These are phyloP conservation scores for Boletus coccyginus DNA, from an alignment of 768 basidiomycete genomes.

Conservation along the genomic window DNA sequence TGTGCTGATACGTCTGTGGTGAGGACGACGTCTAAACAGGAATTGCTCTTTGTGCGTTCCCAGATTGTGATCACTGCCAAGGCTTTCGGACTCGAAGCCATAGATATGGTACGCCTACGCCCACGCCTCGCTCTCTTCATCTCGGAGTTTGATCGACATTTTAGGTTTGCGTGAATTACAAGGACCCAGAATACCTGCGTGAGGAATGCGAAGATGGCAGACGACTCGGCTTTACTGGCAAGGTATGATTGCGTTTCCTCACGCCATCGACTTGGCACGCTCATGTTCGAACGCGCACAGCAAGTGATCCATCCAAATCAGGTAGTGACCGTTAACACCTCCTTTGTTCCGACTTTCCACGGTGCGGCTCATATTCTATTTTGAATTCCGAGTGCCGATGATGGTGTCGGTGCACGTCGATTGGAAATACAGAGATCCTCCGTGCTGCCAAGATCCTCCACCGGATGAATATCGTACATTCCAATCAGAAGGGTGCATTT, in stretches of 20 bases:
- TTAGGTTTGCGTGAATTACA: slow-evolving; percentile 88
- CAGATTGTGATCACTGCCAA: slow-evolving; percentile 79
- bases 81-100: slow-evolving; percentile 78
- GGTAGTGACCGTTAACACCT: slow-evolving; percentile 69
- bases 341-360: slow-evolving; percentile 71
- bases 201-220: slow-evolving; percentile 81
- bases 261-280: neutral
- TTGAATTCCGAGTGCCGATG: neutral
- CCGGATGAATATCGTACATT: slow-evolving; percentile 59
- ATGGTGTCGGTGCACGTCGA: neutral
- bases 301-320: slow-evolving; percentile 95
- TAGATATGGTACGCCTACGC: slow-evolving; percentile 74
- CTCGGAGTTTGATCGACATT: slow-evolving; percentile 1
- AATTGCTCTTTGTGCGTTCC: slow-evolving; percentile 82
- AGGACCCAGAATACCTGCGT: slow-evolving; percentile 58
- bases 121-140: neutral
- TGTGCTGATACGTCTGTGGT: slow-evolving; percentile 87
- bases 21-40: slow-evolving; percentile 68
- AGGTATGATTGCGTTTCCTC: slow-evolving; percentile 43
- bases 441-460: slow-evolving; percentile 73
- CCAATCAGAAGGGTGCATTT: slow-evolving; percentile 59
- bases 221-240: slow-evolving; percentile 86
- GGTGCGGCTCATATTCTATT: slow-evolving; percentile 40
- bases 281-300: slow-evolving; percentile 35
- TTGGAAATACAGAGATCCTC: slow-evolving; percentile 54